Evolutionary conservation across 139 green algal genomes (phyloP).

Genomic region (Coccomyxa sp.): DNA sequence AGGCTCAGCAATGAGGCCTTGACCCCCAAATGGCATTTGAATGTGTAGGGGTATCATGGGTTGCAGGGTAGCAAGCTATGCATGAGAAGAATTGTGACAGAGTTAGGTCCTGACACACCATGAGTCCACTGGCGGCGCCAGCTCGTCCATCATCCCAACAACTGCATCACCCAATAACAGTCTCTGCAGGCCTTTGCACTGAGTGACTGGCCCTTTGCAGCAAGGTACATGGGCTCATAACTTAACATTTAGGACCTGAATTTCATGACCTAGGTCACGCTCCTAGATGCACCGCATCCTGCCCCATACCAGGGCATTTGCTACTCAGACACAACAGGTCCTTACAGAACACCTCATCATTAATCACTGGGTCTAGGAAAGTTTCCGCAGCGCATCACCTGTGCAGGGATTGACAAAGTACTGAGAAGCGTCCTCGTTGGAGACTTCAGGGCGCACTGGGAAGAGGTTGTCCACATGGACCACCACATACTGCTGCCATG

Average conservation of each 20-base stretch:
- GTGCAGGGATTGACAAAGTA: conserved; percentile 14
- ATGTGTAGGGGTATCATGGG: too few relatives aligned
- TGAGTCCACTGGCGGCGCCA: too few relatives aligned
- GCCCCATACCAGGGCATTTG: background rate
- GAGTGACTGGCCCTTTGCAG: too few relatives aligned
- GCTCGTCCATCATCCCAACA: too few relatives aligned
- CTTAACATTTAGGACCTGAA: background rate
- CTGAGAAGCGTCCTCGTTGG: conserved; percentile 16
- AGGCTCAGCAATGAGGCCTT: background rate
- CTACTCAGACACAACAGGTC: background rate
- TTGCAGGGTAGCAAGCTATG: too few relatives aligned
- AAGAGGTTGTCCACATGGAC: conserved; percentile 11
- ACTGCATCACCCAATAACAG: too few relatives aligned
- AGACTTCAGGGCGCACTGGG: conserved; percentile 4
- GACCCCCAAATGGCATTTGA: background rate
- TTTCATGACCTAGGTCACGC: background rate
- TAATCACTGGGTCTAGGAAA: too few relatives aligned
- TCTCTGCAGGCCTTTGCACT: too few relatives aligned
- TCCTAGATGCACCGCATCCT: background rate
- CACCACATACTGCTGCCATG: conserved; percentile 35
- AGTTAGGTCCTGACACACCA: too few relatives aligned
- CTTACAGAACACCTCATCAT: too few relatives aligned
- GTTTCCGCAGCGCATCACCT: background rate
- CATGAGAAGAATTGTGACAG: too few relatives aligned
- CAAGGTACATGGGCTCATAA: too few relatives aligned